phyloP scores from a whole-genome alignment of 1,284 basidiomycete genomes.

The Irpex sp. region DNA sequence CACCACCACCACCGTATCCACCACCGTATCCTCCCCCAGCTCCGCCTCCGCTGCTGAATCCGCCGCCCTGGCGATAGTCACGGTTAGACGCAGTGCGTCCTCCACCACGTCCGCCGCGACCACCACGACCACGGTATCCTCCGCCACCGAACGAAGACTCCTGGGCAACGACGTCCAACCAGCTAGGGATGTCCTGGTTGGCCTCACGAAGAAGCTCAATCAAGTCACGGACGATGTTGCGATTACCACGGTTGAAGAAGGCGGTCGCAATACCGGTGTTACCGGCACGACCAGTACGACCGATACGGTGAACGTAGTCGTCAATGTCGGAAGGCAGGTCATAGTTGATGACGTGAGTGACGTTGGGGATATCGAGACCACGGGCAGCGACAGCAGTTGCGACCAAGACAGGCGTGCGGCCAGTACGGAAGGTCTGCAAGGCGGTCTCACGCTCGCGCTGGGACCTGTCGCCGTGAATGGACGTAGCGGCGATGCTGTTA shows the following conservation, averaged over 20 bases:
- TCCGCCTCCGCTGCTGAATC: slow-evolving; percentile 37
- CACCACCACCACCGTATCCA: slow-evolving; percentile 33
- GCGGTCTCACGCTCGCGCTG: slow-evolving; percentile 98
- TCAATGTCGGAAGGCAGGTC: slow-evolving; percentile 99
- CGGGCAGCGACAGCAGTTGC: slow-evolving; percentile 98
- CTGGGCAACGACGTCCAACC: slow-evolving; percentile 86
- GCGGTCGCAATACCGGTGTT: slow-evolving; percentile 96
- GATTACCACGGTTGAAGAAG: slow-evolving; percentile 92
- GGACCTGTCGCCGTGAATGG: slow-evolving; percentile 97
- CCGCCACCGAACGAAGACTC: slow-evolving; percentile 74
- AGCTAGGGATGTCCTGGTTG: slow-evolving; percentile 93
- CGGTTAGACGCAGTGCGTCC: slow-evolving; percentile 44
- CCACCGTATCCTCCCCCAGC: slow-evolving; percentile 33
- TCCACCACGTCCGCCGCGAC: slow-evolving; percentile 63
- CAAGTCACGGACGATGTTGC: slow-evolving; percentile 89
- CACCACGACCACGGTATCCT: slow-evolving; percentile 49
- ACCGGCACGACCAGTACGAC: slow-evolving; percentile 98
- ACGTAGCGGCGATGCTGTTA: slow-evolving; percentile 87
- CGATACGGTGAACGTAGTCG: slow-evolving; percentile 98
- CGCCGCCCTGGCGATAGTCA: slow-evolving; percentile 43
- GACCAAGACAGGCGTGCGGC: slow-evolving; percentile 94
- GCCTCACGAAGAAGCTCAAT: slow-evolving; percentile 94
- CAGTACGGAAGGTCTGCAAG: slow-evolving; percentile 92
- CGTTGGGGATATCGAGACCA: slow-evolving; percentile 99
- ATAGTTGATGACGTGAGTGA: slow-evolving; percentile 98